These are phyloP conservation scores for Trichoderma brevicompactum DNA, from an alignment of 2,329 filamentous ascomycete species.

Conservation along the genomic window DNA sequence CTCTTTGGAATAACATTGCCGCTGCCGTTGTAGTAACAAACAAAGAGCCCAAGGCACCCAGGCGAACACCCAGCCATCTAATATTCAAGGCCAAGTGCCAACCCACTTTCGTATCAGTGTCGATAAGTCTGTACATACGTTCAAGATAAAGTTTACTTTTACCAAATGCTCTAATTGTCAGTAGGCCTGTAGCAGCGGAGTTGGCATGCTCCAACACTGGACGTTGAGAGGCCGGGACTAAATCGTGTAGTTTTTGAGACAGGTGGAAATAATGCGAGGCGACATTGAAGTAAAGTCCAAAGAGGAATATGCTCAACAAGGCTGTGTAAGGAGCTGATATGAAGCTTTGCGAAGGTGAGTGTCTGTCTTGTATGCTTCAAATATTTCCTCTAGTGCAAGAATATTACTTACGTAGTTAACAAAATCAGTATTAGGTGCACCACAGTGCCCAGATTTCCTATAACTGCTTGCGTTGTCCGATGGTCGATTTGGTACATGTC, in stretches of 20 bases:
- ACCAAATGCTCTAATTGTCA: slow-evolving; percentile 29
- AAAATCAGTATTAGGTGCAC: neutral
- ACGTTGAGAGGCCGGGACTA: slow-evolving; percentile 14
- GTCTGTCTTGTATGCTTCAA: neutral
- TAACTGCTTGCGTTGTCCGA: slow-evolving; percentile 1
- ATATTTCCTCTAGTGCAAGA: neutral
- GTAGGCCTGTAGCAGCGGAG: slow-evolving; percentile 19
- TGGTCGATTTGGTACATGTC: slow-evolving; percentile 28
- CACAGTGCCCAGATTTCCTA: slow-evolving; percentile 1
- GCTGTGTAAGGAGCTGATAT: neutral
- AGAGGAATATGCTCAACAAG: neutral
- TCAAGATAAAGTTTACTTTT: slow-evolving; percentile 9
- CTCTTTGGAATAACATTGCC: slow-evolving; percentile 8
- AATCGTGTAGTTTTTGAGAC: neutral
- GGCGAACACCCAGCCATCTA: slow-evolving; percentile 19
- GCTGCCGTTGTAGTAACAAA: slow-evolving; percentile 23
- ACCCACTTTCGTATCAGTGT: neutral
- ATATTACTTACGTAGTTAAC: neutral
- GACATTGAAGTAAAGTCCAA: neutral
- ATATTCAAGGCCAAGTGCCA: neutral
- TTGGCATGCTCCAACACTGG: slow-evolving; percentile 26
- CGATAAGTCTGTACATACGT: neutral
- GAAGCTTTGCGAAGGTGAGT: neutral
- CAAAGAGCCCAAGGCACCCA: slow-evolving; percentile 11
- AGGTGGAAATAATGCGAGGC: neutral